Percentiles rank a stretch among this genome's conserved stretches.
Evolutionary conservation across 2,329 filamentous ascomycete genomes (phyloP).

Genomic region (Paecilomyces sp.): DNA sequence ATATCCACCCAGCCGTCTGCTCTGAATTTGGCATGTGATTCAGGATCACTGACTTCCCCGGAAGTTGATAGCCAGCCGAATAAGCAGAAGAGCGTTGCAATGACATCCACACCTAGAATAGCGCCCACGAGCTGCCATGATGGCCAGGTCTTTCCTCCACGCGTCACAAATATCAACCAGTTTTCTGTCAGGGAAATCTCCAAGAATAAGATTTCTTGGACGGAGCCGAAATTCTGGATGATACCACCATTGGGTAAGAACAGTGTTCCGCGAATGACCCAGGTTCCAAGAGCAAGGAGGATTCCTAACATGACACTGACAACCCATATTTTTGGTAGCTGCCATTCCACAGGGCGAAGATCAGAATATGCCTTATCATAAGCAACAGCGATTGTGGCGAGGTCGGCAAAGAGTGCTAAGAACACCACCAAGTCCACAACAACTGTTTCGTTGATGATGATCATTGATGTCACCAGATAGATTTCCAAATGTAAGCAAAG

Average conservation of each 20-base stretch:
- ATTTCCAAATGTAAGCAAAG: slow-evolving; percentile 63
- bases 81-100: slow-evolving; percentile 62
- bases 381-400: slow-evolving; percentile 66
- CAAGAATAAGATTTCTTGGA: slow-evolving; percentile 73
- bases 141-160: slow-evolving; percentile 63
- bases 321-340: slow-evolving; percentile 69
- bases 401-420: slow-evolving; percentile 65
- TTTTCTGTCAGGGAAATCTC: slow-evolving; percentile 84
- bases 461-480: slow-evolving; percentile 65
- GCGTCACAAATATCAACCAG: slow-evolving; percentile 90
- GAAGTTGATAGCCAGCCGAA: slow-evolving; percentile 62
- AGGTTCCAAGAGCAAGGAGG: slow-evolving; percentile 59
- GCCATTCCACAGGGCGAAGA: slow-evolving; percentile 65
- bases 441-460: slow-evolving; percentile 68
- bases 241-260: slow-evolving; percentile 61
- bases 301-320: slow-evolving; percentile 50
- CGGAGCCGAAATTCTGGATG: slow-evolving; percentile 61
- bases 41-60: slow-evolving; percentile 4
- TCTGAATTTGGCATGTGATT: slow-evolving; percentile 5
- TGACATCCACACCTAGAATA: slow-evolving; percentile 60
- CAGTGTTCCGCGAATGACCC: slow-evolving; percentile 61
- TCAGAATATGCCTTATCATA: slow-evolving; percentile 70
- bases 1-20: slow-evolving; percentile 47
- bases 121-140: slow-evolving; percentile 63
- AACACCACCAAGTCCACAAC: slow-evolving; percentile 64